phyloP scores from a whole-genome alignment of 257 asterid species.

The Gardenia jasminoides region DNA sequence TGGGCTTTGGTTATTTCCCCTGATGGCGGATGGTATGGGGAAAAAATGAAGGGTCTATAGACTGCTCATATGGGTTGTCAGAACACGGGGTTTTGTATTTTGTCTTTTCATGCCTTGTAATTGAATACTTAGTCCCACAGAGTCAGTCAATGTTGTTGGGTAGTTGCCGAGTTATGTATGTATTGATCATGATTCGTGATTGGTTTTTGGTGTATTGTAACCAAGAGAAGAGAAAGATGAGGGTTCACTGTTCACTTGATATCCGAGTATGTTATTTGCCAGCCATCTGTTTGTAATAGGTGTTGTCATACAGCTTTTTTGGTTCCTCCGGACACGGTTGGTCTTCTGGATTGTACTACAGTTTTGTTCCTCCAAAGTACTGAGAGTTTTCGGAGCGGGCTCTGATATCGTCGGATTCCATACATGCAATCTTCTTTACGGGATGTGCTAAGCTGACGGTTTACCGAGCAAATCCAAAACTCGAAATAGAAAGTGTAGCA shows the following conservation, averaged over 20 bases:
- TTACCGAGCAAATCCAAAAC: too few species aligned
- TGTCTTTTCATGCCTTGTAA: conserved; percentile 20
- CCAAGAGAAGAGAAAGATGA: background rate
- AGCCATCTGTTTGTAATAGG: background rate
- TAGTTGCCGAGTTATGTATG: conserved; percentile 17
- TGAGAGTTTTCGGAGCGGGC: background rate
- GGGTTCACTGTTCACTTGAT: background rate
- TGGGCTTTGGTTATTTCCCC: conserved; percentile 12
- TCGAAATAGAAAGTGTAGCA: too few species aligned
- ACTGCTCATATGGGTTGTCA: conserved; percentile 9
- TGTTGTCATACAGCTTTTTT: background rate
- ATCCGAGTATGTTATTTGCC: background rate
- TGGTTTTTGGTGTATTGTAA: background rate
- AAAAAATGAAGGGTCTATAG: background rate
- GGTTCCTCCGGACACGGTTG: background rate
- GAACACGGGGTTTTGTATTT: conserved; percentile 2
- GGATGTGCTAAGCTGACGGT: too few species aligned
- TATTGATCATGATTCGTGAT: conserved; percentile 7
- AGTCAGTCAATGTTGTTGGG: conserved; percentile 20
- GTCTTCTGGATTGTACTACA: background rate
- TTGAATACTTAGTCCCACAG: conserved; percentile 18
- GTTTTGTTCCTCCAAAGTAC: background rate
- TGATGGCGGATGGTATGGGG: conserved; percentile 15
- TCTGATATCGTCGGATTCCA: background rate
- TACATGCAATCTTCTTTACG: too few species aligned